A percentile compares a stretch with the other conserved stretches of the same genome.
Evolutionary conservation across 176 grass and related monocot species (phyloP).

Genomic region (Triticum urartu): DNA sequence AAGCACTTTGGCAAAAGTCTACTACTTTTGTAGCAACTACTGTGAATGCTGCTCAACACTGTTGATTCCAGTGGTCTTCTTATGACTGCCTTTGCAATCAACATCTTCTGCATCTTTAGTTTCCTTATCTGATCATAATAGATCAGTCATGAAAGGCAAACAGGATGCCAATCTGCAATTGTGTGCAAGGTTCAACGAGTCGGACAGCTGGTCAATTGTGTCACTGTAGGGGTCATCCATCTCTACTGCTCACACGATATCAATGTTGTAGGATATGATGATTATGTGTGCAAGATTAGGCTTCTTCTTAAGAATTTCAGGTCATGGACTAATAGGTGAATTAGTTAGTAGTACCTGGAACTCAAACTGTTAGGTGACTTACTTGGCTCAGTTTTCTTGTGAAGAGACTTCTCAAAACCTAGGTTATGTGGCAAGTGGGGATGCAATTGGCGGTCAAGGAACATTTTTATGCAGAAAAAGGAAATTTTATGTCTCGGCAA

Average conservation of each 20-base stretch:
- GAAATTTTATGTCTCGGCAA: background rate
- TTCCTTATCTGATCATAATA: conserved; percentile 6
- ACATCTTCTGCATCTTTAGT: background rate
- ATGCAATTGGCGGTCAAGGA: background rate
- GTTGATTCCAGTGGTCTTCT: background rate
- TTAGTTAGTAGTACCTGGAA: background rate
- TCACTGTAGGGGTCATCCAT: conserved; percentile 23
- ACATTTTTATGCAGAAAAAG: background rate
- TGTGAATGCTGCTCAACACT: background rate
- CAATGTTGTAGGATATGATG: conserved; percentile 16
- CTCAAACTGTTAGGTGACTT: conserved; percentile 8
- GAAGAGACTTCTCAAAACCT: background rate
- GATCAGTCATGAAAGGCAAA: background rate
- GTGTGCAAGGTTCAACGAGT: background rate
- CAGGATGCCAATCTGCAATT: background rate
- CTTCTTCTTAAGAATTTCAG: conserved; percentile 13
- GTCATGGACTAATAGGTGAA: background rate
- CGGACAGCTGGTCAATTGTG: conserved; percentile 1
- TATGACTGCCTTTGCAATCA: background rate
- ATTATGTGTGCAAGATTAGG: background rate
- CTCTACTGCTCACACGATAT: conserved; percentile 2
- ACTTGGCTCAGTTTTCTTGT: conserved; percentile 2
- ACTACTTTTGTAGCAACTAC: background rate
- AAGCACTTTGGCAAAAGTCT: background rate
- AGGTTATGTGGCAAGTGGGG: background rate